These are phyloP conservation scores for Coemansia sp. DNA, from an alignment of 192 early-diverging fungal genomes.

Conservation along the genomic window DNA sequence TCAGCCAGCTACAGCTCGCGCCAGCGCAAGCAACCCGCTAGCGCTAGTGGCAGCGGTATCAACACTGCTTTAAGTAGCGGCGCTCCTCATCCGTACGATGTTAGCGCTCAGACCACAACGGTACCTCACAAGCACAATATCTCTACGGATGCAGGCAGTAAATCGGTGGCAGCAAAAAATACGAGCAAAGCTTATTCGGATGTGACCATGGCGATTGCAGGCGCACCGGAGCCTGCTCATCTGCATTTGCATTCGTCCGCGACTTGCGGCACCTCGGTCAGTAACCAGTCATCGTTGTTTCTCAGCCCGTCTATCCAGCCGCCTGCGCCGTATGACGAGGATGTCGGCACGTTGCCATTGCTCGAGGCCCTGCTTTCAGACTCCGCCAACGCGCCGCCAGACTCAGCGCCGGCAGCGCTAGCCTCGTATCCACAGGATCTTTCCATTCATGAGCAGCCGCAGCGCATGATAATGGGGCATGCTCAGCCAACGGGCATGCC, in stretches of 20 bases:
- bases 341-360: conserved; percentile 33
- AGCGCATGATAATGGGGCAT: too few relatives aligned
- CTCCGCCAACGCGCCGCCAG: conserved; percentile 20
- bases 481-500: conserved; percentile 1
- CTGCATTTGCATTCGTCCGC: not conserved
- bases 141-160: not conserved
- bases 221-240: not conserved
- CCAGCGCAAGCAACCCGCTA: not conserved
- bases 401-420: conserved; percentile 25
- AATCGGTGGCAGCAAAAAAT: not conserved
- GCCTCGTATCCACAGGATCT: not conserved
- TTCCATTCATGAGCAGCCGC: too few relatives aligned
- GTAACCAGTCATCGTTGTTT: conserved; percentile 15
- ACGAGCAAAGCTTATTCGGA: not conserved
- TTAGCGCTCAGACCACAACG: not conserved
- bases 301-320: conserved; percentile 12
- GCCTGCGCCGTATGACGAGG: conserved; percentile 12
- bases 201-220: not conserved
- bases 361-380: conserved; percentile 46
- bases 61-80: not conserved
- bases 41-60: not conserved
- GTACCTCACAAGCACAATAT: not conserved
- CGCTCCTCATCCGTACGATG: not conserved
- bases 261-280: not conserved
- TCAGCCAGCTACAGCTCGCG: not conserved